Base-by-base conservation (phyloP, 2,329 filamentous ascomycete genomes). In the Byssothecium circinans region DNA sequence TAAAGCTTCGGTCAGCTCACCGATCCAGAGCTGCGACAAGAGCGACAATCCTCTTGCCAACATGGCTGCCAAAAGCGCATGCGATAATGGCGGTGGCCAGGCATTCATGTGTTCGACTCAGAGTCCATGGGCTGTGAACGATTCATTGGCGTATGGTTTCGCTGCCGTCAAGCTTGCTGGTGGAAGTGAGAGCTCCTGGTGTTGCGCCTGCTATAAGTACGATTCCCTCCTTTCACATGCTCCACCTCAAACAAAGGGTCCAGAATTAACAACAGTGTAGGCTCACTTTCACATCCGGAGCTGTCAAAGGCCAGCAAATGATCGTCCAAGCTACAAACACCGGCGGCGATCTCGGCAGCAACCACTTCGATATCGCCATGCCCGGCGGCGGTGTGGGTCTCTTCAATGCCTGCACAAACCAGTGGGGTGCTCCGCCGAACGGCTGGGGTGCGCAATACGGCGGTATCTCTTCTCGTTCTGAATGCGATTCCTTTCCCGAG, bases 261-360 rank as follows among this genome's bases (percentile, higher is more conserved):
- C 32, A 35, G 18, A 17, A 29, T 8, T 12, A 18, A 45, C 50
- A 58, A 49, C 57, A 19, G n/a, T 22, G 14, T 15, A 70, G 68
- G 41, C 71, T 85, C 48, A 83, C 80, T 4, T 83, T 85, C 64
- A 83, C 80, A 14, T 77, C 75, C 20, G 79, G 78, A 7, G 66
- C 78, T 2, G 77, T 81, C 17, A 62, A 70, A 2, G 83, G 83
- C 50, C 83, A 86, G 72, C 78, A 77, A 54, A 80, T 85, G 78
- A 70, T 86, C 43, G 81, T 86, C 4, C 83, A 86, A 63, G 78
- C 81, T 4, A 84, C 81, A 40, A 86, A 85, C 69, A 86, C 83
- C 1, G 83, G 64, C 10, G 58, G 61, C 18, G 68, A 71, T 25
- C 64, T 70, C 6, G 67, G 65, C 15, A 41, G 63, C 18, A 70